A percentile compares a stretch with the other conserved stretches of the same genome.
Conservation (phyloP, 1,284 basidiomycete species). For the Trametes hirsuta region DNA sequence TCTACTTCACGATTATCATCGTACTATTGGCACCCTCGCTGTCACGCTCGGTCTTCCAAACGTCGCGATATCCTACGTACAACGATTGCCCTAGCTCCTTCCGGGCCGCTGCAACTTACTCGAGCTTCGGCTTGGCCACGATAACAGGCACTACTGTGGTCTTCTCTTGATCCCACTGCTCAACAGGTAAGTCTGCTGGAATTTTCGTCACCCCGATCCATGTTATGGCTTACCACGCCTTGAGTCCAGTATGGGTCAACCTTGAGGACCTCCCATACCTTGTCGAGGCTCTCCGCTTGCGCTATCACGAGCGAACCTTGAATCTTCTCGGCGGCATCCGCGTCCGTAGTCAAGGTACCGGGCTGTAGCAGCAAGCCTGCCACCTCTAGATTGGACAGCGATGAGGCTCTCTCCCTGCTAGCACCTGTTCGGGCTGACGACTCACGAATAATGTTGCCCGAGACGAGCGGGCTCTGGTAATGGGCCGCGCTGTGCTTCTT, state of each 20-base stretch:
- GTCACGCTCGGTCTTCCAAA: too few species aligned
- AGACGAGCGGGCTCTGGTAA: background rate
- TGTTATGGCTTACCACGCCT: background rate
- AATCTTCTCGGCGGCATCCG: background rate
- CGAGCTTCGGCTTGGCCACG: background rate
- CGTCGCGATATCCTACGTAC: too few species aligned
- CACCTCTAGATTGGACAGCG: background rate
- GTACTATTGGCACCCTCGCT: too few species aligned
- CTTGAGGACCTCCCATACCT: slow-evolving; percentile 7
- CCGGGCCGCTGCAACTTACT: background rate
- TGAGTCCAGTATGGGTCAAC: slow-evolving; percentile 14
- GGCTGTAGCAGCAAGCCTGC: slow-evolving; percentile 5
- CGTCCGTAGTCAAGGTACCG: background rate
- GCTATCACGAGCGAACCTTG: slow-evolving; percentile 11
- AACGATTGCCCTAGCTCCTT: too few species aligned
- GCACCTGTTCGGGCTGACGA: background rate
- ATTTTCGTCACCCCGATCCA: background rate
- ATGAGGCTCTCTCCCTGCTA: too few species aligned
- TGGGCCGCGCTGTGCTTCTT: background rate
- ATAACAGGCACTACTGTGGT: background rate
- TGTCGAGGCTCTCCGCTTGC: slow-evolving; percentile 8
- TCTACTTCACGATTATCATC: too few species aligned
- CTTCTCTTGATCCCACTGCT: slow-evolving; percentile 8
- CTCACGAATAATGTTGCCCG: background rate
- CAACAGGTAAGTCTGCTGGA: background rate